Evolutionary conservation across 305 asterid species (phyloP).

Genomic region (Solanum hybrid): DNA sequence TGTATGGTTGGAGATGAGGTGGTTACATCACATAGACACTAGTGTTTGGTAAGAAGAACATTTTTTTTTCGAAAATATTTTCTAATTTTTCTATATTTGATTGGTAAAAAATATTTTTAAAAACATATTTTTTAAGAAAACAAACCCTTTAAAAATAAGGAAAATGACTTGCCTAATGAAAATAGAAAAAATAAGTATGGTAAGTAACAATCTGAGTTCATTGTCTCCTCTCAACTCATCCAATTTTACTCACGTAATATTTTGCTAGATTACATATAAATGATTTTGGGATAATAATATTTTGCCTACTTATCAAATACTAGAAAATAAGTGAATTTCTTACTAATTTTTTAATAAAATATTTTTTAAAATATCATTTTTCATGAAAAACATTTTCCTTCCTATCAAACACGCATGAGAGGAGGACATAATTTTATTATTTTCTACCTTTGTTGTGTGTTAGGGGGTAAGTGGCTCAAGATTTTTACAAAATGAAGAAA

Average conservation of each 20-base stretch:
- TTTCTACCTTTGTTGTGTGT: not conserved
- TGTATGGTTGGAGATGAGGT: not conserved
- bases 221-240: not conserved
- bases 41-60: not conserved
- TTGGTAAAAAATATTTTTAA: not conserved
- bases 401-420: not conserved
- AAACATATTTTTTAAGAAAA: too few species aligned
- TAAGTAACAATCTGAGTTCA: not conserved
- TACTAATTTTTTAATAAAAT: not conserved
- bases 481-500: not conserved
- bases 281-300: too few species aligned
- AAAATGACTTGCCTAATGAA: not conserved
- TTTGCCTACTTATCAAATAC: not conserved
- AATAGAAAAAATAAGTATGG: too few species aligned
- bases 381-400: not conserved
- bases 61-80: too few species aligned
- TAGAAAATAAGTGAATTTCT: too few species aligned
- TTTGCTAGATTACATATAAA: not conserved
- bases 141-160: too few species aligned
- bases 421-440: not conserved
- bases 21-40: slow-evolving; percentile 6
- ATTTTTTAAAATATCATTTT: not conserved
- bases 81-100: too few species aligned
- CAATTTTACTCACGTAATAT: not conserved
- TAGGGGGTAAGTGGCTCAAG: not conserved